Evolutionary conservation across 2,329 filamentous ascomycete species (phyloP).

Genomic region (Dactylellina sp.): DNA sequence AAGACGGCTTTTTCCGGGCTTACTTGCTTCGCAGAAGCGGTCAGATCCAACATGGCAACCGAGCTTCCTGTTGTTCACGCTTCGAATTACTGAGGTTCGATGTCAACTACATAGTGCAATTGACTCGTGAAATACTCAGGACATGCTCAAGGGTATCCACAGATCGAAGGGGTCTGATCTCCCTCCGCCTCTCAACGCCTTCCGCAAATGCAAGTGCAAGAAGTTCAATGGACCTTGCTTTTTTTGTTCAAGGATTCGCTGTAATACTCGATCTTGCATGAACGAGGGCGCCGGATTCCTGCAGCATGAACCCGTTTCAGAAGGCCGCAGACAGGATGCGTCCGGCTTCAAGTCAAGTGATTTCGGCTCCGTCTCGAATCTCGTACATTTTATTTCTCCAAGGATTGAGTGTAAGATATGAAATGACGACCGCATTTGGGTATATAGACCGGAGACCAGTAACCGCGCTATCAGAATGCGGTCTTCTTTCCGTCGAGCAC

Average conservation of each 20-base stretch:
- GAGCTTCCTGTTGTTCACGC: constrained; percentile 5
- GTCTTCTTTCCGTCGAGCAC: constrained; percentile 31
- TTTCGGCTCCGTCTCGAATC: constrained; percentile 46
- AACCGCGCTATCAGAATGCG: constrained; percentile 42
- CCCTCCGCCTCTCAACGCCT: constrained; percentile 1
- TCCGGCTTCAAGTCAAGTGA: constrained; percentile 55
- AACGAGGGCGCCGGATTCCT: constrained; percentile 53
- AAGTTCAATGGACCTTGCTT: constrained; percentile 25
- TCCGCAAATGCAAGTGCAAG: constrained; percentile 25
- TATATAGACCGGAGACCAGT: constrained; percentile 39
- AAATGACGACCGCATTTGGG: constrained; percentile 48
- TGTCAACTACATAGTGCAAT: constrained; percentile 26
- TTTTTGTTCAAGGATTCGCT: constrained; percentile 40
- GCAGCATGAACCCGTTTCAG: constrained; percentile 51
- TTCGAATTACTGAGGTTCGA: constrained; percentile 40
- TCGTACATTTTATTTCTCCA: constrained; percentile 6
- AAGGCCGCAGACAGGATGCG: constrained; percentile 46
- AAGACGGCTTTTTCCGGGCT: constrained; percentile 15
- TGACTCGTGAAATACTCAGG: constrained; percentile 26
- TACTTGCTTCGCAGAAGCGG: too few relatives aligned
- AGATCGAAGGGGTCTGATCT: constrained; percentile 23
- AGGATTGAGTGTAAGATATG: constrained; percentile 24
- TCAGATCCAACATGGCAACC: too few relatives aligned
- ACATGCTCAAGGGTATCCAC: constrained; percentile 18
- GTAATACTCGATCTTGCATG: constrained; percentile 57